Percentiles rank a stretch among this genome's conserved stretches.
These are phyloP conservation scores for Cardamine occulta DNA, from an alignment of 345 rosid genomes.

Conservation along the genomic window DNA sequence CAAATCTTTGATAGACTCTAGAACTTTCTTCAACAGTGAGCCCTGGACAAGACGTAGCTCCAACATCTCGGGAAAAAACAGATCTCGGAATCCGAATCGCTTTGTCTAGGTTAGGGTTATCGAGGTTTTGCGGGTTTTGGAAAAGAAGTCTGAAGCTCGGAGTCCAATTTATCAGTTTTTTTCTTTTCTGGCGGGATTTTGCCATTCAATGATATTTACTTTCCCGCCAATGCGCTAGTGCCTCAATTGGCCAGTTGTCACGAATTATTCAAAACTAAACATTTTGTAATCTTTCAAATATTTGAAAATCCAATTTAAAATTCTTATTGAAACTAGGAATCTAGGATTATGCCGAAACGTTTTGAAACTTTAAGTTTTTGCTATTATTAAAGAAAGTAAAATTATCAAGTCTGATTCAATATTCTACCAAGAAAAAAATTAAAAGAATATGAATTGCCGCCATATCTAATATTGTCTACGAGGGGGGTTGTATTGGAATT, in stretches of 20 bases:
- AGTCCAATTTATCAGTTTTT: constrained; percentile 1
- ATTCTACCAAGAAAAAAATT: too few species aligned
- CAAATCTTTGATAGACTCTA: constrained; percentile 91
- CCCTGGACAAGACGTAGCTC: constrained; percentile 96
- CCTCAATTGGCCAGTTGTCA: not conserved
- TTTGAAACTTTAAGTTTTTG: too few species aligned
- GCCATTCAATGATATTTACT: not conserved
- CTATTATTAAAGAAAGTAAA: too few species aligned
- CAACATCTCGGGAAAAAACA: constrained; percentile 51
- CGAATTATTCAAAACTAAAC: not conserved
- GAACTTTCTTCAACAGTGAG: constrained; percentile 89
- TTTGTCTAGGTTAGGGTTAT: constrained; percentile 27
- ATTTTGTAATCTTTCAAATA: not conserved
- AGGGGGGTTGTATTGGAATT: too few species aligned
- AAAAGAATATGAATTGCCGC: too few species aligned
- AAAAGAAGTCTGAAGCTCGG: not conserved
- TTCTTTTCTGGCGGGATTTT: constrained; percentile 32
- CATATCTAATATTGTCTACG: too few species aligned
- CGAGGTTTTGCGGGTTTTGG: not conserved
- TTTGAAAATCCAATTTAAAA: not conserved
- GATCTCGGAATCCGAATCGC: not conserved
- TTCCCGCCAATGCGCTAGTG: constrained; percentile 30
- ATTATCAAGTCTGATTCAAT: too few species aligned
- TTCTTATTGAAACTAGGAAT: too few species aligned
- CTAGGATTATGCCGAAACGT: too few species aligned